Conservation (phyloP, 2,329 filamentous ascomycete species). For the Alternaria burnsii region DNA sequence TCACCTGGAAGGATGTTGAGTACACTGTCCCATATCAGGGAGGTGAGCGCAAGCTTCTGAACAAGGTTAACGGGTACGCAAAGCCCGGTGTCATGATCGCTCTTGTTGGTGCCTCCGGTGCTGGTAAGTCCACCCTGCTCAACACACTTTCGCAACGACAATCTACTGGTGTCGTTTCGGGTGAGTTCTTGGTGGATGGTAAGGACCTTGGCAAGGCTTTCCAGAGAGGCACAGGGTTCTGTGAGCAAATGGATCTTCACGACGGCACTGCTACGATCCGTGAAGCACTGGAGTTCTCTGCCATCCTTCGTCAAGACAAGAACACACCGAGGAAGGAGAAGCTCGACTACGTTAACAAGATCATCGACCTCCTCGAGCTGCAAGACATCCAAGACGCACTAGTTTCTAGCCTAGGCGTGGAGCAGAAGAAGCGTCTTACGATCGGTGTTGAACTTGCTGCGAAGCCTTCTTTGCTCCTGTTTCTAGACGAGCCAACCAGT, state of each 20-base stretch:
- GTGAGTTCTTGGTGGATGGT: constrained; percentile 77
- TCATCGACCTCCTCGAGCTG: constrained; percentile 72
- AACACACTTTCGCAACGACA: constrained; percentile 81
- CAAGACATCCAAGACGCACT: constrained; percentile 73
- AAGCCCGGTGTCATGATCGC: constrained; percentile 84
- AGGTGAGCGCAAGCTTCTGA: constrained; percentile 69
- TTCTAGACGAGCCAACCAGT: constrained; percentile 76
- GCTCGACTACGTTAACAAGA: constrained; percentile 71
- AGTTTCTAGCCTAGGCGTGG: constrained; percentile 70
- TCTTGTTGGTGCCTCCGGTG: constrained; percentile 80
- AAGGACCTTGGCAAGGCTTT: constrained; percentile 66
- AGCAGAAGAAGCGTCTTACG: constrained; percentile 75
- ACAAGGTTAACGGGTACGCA: constrained; percentile 77
- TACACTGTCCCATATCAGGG: constrained; percentile 77
- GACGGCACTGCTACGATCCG: constrained; percentile 72
- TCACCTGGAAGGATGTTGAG: constrained; percentile 55
- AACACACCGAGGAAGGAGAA: constrained; percentile 66
- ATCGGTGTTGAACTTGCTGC: constrained; percentile 73
- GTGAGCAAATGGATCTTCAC: constrained; percentile 76
- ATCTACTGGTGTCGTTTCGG: constrained; percentile 69
- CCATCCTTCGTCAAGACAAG: constrained; percentile 68
- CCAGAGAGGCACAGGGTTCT: constrained; percentile 74
- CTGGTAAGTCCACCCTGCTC: constrained; percentile 83
- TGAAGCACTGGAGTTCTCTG: constrained; percentile 74
- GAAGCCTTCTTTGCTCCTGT: constrained; percentile 72